Evolutionary conservation across 352 stramenopile species (phyloP), one percentile per base, ranked within the genome.

Genomic region (Globisporangium camurandrum): DNA sequence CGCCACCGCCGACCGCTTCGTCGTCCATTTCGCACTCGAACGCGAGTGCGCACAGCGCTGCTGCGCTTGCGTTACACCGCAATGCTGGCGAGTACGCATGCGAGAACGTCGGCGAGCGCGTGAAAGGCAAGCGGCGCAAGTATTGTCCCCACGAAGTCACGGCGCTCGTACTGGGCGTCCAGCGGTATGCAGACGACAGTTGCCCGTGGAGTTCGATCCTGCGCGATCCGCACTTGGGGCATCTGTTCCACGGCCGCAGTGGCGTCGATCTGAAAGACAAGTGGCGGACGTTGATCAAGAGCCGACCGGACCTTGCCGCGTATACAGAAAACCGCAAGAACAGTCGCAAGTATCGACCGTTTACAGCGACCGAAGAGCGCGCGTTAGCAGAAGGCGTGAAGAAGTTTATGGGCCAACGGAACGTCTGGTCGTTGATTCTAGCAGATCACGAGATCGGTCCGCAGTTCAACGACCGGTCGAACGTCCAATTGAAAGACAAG

Each of bases 291-390:
- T 46, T 91, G 0, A 91, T 91, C 56, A 91, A 91, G 60, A 88
- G 75, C 3, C 66, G 76, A 39, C 77, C 80, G 0, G 80, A 91
- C 46, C 64, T 91, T 5, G 70, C 77, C 12, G 57, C 67, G 39
- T 91, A 91, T 62, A 91, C 80, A 12, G 77, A 91, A 42, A 91
- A 91, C 54, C 71, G 80, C n/a, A 91, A 91, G 46, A 91, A 91
- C 56, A 77, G 89, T 50, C 77, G 80, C 48, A 91, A 91, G 54
- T 91, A 91, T 45, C 75, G 80, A 1, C 80, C 80, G 14, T 91
- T 91, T 51, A 78, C 75, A 4, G 70, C 74, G 0, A 64, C 73
- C 1, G 91, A 97, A 57, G 67, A 80, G 34, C 72, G 75, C 19
- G 74, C 79, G n/a, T 56, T 98, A n/a, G 71, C 96, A 55, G 80